A percentile compares a stretch with the other conserved stretches of the same genome.
phyloP scores from a whole-genome alignment of 2,329 filamentous ascomycete genomes.

The Trichothecium sympodiale region DNA sequence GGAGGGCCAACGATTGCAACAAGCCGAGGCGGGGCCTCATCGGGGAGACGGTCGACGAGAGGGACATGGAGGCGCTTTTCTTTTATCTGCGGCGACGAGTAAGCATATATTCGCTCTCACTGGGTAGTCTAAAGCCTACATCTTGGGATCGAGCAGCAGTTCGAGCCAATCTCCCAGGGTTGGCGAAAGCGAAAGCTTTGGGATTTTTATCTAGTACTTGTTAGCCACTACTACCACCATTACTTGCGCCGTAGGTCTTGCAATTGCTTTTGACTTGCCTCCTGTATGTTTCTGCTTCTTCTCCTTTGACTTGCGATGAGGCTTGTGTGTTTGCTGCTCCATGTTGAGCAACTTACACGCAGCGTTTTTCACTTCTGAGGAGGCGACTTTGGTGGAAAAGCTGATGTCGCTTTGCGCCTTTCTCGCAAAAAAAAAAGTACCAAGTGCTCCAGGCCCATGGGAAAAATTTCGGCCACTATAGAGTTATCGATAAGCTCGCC shows the following conservation, averaged over 20 bases:
- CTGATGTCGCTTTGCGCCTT: no score
- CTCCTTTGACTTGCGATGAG: constrained; percentile 79
- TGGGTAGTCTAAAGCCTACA: constrained; percentile 26
- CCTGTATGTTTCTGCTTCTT: constrained; percentile 54
- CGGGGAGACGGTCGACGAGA: constrained; percentile 86
- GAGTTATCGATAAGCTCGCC: constrained; percentile 9
- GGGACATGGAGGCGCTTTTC: constrained; percentile 96
- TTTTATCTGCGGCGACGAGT: constrained; percentile 53
- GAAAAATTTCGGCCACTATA: constrained; percentile 13
- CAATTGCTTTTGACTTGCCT: constrained; percentile 27
- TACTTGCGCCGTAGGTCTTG: constrained; percentile 5
- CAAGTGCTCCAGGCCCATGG: neutral
- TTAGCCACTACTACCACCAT: constrained; percentile 9
- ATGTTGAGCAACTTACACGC: constrained; percentile 33
- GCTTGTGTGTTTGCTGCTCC: constrained; percentile 75
- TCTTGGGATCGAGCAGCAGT: constrained; percentile 63
- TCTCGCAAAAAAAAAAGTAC: constrained; percentile 12
- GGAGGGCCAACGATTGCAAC: constrained; percentile 92
- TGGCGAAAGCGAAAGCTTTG: constrained; percentile 80
- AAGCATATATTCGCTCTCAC: neutral
- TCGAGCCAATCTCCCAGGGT: constrained; percentile 69
- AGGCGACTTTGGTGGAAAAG: no score
- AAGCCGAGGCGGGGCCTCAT: constrained; percentile 87
- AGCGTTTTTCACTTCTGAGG: no score
- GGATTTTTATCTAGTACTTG: constrained; percentile 56